These are phyloP conservation scores for Linanthus parryae DNA, from an alignment of 148 eudicot genomes.

Conservation along the genomic window DNA sequence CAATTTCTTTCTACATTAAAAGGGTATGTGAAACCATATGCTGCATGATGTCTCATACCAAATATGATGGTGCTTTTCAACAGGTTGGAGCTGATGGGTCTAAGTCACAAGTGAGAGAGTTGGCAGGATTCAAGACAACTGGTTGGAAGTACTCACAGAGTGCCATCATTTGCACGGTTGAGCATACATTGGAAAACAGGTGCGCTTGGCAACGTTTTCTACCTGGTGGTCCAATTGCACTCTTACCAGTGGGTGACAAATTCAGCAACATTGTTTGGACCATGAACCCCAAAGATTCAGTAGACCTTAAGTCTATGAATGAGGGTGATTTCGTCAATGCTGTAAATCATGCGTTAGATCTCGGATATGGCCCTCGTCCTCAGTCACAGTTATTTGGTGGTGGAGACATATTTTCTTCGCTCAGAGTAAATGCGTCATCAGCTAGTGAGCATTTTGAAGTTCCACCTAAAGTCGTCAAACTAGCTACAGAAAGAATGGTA, in stretches of 20 bases:
- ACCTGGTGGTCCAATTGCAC: constrained; percentile 95
- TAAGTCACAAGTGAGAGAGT: constrained; percentile 81
- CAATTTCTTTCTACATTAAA: neutral
- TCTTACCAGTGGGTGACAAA: constrained; percentile 81
- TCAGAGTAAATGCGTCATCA: constrained; percentile 37
- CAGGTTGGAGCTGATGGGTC: constrained; percentile 99
- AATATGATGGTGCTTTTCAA: constrained; percentile 2
- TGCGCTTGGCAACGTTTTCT: constrained; percentile 98
- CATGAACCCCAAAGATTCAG: constrained; percentile 77
- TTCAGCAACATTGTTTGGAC: constrained; percentile 99
- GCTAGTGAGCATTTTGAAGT: constrained; percentile 71
- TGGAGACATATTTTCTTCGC: constrained; percentile 44
- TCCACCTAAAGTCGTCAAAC: constrained; percentile 72
- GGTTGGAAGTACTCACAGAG: constrained; percentile 86
- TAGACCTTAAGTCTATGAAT: constrained; percentile 47
- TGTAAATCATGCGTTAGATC: constrained; percentile 70
- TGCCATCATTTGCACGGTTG: constrained; percentile 92
- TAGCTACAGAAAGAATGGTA: constrained; percentile 79
- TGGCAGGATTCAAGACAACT: constrained; percentile 69
- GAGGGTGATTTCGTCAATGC: constrained; percentile 67
- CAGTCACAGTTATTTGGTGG: constrained; percentile 38
- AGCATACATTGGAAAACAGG: constrained; percentile 46
- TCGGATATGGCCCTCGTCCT: constrained; percentile 88
- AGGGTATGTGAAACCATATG: neutral
- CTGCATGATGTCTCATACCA: neutral